A percentile compares a stretch with the other conserved stretches of the same genome.
Conservation (phyloP, 768 basidiomycete species). For the Macrocybe gigantea region DNA sequence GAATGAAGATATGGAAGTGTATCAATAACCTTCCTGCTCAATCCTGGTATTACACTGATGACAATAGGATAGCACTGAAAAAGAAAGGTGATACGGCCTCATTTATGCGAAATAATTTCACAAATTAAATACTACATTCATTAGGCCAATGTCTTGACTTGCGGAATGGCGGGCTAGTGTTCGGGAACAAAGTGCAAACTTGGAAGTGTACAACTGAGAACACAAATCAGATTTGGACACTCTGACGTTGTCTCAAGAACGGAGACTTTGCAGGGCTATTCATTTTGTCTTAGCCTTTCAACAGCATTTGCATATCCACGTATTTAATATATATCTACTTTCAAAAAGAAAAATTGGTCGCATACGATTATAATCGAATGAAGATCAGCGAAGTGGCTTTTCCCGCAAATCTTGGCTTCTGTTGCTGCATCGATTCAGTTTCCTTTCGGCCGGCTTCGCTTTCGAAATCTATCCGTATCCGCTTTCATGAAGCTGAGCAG, state of each 20-base stretch:
- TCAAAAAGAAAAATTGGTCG: no score
- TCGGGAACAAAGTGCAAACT: conserved; percentile 21
- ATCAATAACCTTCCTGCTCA: conserved; percentile 25
- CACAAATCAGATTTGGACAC: conserved; percentile 24
- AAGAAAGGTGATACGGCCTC: conserved; percentile 9
- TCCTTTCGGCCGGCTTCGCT: conserved; percentile 3
- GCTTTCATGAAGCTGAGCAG: conserved; percentile 16
- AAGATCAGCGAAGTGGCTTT: no score
- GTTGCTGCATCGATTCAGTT: background rate
- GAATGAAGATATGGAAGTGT: conserved; percentile 30
- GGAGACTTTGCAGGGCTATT: no score
- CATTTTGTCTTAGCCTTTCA: no score
- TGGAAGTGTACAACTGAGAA: conserved; percentile 20
- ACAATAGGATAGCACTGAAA: conserved; percentile 16
- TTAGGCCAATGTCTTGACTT: conserved; percentile 23
- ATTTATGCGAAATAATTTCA: background rate
- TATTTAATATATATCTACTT: no score
- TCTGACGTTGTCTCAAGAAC: background rate
- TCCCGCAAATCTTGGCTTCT: no score
- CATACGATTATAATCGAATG: no score
- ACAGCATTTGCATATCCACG: no score
- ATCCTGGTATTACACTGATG: conserved; percentile 23
- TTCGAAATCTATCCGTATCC: conserved; percentile 19
- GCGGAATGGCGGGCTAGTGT: conserved; percentile 18
- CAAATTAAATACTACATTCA: background rate